phyloP scores from a whole-genome alignment of 2,329 filamentous ascomycete species.

The Neopestalotiopsis rosae region DNA sequence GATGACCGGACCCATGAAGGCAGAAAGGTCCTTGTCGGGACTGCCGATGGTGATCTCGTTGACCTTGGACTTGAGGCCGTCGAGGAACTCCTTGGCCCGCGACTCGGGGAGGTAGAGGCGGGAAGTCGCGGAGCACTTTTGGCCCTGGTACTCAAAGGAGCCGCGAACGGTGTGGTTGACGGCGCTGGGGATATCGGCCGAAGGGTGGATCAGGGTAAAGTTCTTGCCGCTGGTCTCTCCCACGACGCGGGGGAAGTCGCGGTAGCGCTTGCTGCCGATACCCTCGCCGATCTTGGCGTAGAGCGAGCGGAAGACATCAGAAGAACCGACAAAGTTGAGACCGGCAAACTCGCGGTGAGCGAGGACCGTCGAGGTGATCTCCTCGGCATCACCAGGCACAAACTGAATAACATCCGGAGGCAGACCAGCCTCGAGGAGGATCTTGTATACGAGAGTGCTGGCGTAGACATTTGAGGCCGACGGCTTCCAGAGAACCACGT shows the following conservation, averaged over 20 bases:
- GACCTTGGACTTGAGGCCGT: conserved; percentile 75
- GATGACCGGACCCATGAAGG: conserved; percentile 89
- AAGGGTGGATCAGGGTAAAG: conserved; percentile 82
- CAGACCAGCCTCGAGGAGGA: conserved; percentile 88
- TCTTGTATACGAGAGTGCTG: conserved; percentile 89
- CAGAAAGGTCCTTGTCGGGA: conserved; percentile 72
- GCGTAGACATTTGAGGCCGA: conserved; percentile 86
- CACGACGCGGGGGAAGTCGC: conserved; percentile 85
- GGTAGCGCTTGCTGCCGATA: conserved; percentile 81
- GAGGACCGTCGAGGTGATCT: conserved; percentile 80
- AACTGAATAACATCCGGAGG: conserved; percentile 93
- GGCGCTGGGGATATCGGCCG: conserved; percentile 79
- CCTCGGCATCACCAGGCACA: conserved; percentile 84
- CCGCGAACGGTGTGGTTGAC: conserved; percentile 83
- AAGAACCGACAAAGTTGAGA: conserved; percentile 96
- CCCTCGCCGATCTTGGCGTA: conserved; percentile 86
- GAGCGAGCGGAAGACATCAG: conserved; percentile 85
- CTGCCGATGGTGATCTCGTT: conserved; percentile 71
- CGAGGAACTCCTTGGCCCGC: conserved; percentile 19
- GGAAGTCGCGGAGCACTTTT: conserved; percentile 89
- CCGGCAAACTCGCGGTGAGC: conserved; percentile 81
- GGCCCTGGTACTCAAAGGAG: conserved; percentile 89
- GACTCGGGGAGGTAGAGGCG: conserved; percentile 80
- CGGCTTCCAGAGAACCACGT: conserved; percentile 98
- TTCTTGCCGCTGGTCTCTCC: conserved; percentile 95